phyloP scores from a whole-genome alignment of 1,139 yeast genomes.

The Kluyveromyces sp. region DNA sequence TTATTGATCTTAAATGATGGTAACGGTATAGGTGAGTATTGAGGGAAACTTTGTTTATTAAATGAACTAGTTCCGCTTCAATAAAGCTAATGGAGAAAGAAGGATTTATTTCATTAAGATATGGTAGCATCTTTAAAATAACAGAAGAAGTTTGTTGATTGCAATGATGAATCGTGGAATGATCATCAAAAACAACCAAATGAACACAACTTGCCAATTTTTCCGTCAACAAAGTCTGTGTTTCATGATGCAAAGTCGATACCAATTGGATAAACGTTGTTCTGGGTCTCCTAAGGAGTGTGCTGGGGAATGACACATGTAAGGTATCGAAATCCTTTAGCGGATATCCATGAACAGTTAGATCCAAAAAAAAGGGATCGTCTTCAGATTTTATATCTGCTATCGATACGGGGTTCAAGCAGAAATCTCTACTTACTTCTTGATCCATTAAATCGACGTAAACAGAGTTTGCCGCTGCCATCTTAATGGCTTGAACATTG shows the following conservation, averaged over 20 bases:
- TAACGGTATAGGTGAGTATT: not conserved
- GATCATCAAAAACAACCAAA: slow-evolving; percentile 25
- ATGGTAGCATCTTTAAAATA: slow-evolving; percentile 16
- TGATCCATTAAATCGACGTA: slow-evolving; percentile 2
- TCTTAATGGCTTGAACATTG: not conserved
- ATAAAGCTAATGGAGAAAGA: not conserved
- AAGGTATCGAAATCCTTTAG: slow-evolving; percentile 23
- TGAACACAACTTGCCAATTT: slow-evolving; percentile 13
- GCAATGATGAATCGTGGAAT: slow-evolving; percentile 14
- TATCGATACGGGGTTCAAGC: not conserved
- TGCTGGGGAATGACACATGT: slow-evolving; percentile 64
- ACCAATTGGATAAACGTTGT: slow-evolving; percentile 43
- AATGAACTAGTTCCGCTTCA: not conserved
- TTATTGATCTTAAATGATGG: slow-evolving; percentile 2
- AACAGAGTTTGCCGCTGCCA: not conserved
- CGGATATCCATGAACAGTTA: slow-evolving; percentile 5
- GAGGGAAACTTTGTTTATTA: not conserved
- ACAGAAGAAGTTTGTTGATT: slow-evolving; percentile 17
- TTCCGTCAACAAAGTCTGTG: slow-evolving; percentile 26
- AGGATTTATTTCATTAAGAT: slow-evolving; percentile 5
- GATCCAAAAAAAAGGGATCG: slow-evolving; percentile 3
- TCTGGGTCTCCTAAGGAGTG: slow-evolving; percentile 56
- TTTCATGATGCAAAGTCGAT: slow-evolving; percentile 27
- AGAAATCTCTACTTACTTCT: slow-evolving; percentile 1
- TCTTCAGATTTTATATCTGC: not conserved